Evolutionary conservation across 129 eudicot species (phyloP).

Genomic region (Gnaphalium uliginosum): DNA sequence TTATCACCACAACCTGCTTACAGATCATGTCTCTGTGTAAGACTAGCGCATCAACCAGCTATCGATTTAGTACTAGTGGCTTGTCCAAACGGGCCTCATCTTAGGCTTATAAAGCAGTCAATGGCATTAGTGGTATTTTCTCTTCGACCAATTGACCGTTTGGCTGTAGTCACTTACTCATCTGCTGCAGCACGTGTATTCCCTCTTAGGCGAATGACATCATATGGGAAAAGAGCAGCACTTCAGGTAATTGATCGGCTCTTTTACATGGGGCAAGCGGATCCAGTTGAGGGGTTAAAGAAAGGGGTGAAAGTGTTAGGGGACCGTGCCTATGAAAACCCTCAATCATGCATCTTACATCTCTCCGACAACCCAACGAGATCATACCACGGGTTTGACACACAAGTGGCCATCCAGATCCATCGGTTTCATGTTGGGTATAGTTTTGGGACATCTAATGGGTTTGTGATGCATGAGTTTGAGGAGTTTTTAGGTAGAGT

Average conservation of each 20-base stretch:
- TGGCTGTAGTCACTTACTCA: constrained; percentile 85
- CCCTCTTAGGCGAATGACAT: constrained; percentile 84
- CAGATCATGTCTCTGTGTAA: constrained; percentile 55
- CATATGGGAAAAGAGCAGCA: constrained; percentile 79
- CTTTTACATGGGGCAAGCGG: constrained; percentile 73
- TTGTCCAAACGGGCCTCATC: constrained; percentile 79
- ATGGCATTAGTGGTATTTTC: constrained; percentile 81
- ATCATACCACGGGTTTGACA: constrained; percentile 56
- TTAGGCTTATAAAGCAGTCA: constrained; percentile 82
- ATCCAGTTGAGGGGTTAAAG: constrained; percentile 76
- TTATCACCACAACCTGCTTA: constrained; percentile 33
- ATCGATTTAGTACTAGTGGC: constrained; percentile 82
- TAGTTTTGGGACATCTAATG: constrained; percentile 58
- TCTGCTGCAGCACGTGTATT: constrained; percentile 80
- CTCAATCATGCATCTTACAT: constrained; percentile 65
- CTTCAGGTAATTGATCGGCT: constrained; percentile 77
- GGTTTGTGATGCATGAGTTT: constrained; percentile 77
- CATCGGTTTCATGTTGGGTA: constrained; percentile 78
- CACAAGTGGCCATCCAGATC: constrained; percentile 47
- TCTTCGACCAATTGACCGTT: constrained; percentile 72
- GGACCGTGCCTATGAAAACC: constrained; percentile 72
- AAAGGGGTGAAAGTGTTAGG: constrained; percentile 71
- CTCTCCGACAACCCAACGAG: constrained; percentile 69
- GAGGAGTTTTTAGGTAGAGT: constrained; percentile 71
- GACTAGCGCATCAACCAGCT: constrained; percentile 63